phyloP scores from a whole-genome alignment of 2,329 filamentous ascomycete genomes.

The Magnaporthiopsis incrustans region DNA sequence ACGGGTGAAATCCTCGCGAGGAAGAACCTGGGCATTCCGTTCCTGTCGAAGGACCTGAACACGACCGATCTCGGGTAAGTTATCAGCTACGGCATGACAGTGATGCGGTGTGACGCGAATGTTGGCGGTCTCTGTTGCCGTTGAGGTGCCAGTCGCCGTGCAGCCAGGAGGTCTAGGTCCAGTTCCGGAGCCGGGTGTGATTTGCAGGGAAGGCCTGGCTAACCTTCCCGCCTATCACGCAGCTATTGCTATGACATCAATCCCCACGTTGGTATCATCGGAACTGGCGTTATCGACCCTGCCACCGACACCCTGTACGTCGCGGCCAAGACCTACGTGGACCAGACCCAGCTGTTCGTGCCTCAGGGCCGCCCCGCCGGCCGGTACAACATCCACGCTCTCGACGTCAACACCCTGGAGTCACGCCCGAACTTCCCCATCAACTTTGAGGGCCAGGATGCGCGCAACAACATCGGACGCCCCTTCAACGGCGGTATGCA shows the following conservation, averaged over 20 bases:
- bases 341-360: constrained; percentile 23
- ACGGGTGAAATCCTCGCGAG: constrained; percentile 32
- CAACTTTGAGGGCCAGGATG: constrained; percentile 31
- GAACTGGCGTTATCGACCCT: constrained; percentile 43
- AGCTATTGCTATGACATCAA: constrained; percentile 36
- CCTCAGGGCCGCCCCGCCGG: constrained; percentile 32
- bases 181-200: too few relatives aligned
- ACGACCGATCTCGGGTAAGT: constrained; percentile 11
- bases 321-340: constrained; percentile 38
- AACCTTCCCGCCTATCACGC: neutral
- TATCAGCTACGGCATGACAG: neutral
- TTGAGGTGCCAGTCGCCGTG: too few relatives aligned
- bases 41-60: constrained; percentile 35
- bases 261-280: constrained; percentile 37
- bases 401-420: constrained; percentile 34
- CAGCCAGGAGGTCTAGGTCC: too few relatives aligned
- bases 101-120: too few relatives aligned
- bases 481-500: constrained; percentile 39
- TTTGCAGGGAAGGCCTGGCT: too few relatives aligned
- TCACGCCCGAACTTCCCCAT: constrained; percentile 33
- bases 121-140: too few relatives aligned
- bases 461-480: constrained; percentile 35
- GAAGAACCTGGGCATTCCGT: constrained; percentile 36
- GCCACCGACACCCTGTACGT: constrained; percentile 40
- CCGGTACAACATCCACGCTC: constrained; percentile 35